Conservation (phyloP, 179 eudicot genomes). For the Beta lomatogona region DNA sequence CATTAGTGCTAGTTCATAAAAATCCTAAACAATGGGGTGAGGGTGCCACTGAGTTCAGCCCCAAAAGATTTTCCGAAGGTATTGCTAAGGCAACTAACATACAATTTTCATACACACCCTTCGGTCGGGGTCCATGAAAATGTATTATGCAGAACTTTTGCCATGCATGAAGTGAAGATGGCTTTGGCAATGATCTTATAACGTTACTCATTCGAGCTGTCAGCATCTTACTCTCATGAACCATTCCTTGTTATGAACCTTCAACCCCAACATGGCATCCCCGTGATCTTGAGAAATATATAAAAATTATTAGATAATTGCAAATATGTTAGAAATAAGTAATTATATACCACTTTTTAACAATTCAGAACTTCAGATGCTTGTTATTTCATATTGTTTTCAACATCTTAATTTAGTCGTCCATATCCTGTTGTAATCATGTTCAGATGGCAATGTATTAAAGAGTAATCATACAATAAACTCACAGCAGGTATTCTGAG, state of each 20-base stretch:
- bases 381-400: too few relatives aligned
- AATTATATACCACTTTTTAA: too few relatives aligned
- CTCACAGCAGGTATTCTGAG: background rate
- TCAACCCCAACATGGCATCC: conserved; percentile 37
- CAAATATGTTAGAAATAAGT: too few relatives aligned
- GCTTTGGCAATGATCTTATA: conserved; percentile 37
- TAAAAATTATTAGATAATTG: background rate
- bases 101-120: conserved; percentile 30
- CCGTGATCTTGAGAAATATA: conserved; percentile 24
- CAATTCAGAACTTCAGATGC: too few relatives aligned
- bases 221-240: conserved; percentile 32
- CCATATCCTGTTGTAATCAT: background rate
- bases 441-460: background rate
- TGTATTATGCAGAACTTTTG: conserved; percentile 37
- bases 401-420: background rate
- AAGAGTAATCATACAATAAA: background rate
- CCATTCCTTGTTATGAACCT: conserved; percentile 34
- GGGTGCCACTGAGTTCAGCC: conserved; percentile 29
- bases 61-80: conserved; percentile 31
- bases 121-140: conserved; percentile 36
- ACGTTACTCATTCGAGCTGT: conserved; percentile 30
- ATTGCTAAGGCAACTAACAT: conserved; percentile 32
- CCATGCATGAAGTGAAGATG: conserved; percentile 38
- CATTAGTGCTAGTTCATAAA: conserved; percentile 30
- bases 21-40: conserved; percentile 35